These are phyloP conservation scores for Erodium chrysanthum DNA, from an alignment of 441 rosid species.

Conservation along the genomic window DNA sequence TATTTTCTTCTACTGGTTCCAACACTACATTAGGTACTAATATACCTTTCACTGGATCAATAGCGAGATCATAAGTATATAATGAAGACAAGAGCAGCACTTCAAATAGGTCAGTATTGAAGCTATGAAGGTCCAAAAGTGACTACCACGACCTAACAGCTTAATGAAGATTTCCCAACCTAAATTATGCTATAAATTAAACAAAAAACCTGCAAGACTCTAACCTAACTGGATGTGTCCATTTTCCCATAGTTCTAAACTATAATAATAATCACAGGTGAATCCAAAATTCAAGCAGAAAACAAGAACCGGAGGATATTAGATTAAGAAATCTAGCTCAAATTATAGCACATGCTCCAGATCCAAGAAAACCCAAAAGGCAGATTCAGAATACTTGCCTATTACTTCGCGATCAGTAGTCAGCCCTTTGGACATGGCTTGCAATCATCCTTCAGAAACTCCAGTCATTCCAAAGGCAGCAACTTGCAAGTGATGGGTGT, in stretches of 20 bases:
- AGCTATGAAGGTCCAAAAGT: not conserved
- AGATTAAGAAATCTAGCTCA: constrained; percentile 7
- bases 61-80: constrained; percentile 12
- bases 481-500: constrained; percentile 19
- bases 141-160: not conserved
- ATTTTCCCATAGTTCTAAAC: constrained; percentile 13
- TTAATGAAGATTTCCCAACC: not conserved
- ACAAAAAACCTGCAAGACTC: not conserved
- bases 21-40: not conserved
- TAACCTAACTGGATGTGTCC: constrained; percentile 7
- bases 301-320: constrained; percentile 11
- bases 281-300: constrained; percentile 15
- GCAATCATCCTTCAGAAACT: constrained; percentile 27
- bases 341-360: constrained; percentile 18
- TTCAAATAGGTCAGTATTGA: constrained; percentile 6
- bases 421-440: constrained; percentile 26
- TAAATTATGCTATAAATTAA: constrained; percentile 1
- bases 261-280: constrained; percentile 5
- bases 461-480: constrained; percentile 23
- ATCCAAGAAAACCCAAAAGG: constrained; percentile 27
- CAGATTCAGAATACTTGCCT: constrained; percentile 55
- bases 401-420: constrained; percentile 24
- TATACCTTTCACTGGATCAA: constrained; percentile 3
- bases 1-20: constrained; percentile 7
- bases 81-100: not conserved